Evolutionary conservation across 2,329 filamentous ascomycete species (phyloP).

Genomic region (Arthrinium phaeospermum): DNA sequence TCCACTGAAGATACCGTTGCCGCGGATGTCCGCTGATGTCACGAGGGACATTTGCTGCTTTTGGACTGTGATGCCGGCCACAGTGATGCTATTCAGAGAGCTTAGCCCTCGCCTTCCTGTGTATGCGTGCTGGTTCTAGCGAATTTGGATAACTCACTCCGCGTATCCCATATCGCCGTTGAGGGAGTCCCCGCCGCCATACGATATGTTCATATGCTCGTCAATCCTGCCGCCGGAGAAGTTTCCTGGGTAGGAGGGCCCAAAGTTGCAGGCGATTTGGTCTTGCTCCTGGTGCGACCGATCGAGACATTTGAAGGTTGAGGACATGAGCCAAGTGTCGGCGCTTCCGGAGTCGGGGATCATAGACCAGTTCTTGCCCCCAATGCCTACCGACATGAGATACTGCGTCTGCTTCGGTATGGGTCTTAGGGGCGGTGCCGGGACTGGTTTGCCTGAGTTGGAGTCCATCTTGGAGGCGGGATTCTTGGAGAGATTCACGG

Average conservation of each 20-base stretch:
- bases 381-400: conserved; percentile 35
- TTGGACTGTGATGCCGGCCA: conserved; percentile 35
- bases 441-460: conserved; percentile 25
- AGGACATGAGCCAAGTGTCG: conserved; percentile 38
- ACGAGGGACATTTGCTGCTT: conserved; percentile 41
- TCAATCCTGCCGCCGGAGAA: conserved; percentile 38
- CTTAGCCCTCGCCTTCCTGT: neutral
- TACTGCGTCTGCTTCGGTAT: conserved; percentile 37
- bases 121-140: neutral
- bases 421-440: conserved; percentile 29
- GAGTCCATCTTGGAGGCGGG: conserved; percentile 24
- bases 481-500: conserved; percentile 22
- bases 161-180: conserved; percentile 39
- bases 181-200: conserved; percentile 35
- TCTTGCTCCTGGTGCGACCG: conserved; percentile 27
- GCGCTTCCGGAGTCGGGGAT: conserved; percentile 40
- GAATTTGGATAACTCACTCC: conserved; percentile 30
- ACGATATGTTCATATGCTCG: conserved; percentile 39
- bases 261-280: conserved; percentile 35
- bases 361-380: conserved; percentile 33
- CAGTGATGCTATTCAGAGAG: conserved; percentile 31
- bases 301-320: conserved; percentile 36
- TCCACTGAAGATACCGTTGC: conserved; percentile 39
- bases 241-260: conserved; percentile 35
- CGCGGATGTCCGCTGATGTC: conserved; percentile 36